phyloP scores from a whole-genome alignment of 352 stramenopile genomes.

The Phytopythium cucurbitacearum region DNA sequence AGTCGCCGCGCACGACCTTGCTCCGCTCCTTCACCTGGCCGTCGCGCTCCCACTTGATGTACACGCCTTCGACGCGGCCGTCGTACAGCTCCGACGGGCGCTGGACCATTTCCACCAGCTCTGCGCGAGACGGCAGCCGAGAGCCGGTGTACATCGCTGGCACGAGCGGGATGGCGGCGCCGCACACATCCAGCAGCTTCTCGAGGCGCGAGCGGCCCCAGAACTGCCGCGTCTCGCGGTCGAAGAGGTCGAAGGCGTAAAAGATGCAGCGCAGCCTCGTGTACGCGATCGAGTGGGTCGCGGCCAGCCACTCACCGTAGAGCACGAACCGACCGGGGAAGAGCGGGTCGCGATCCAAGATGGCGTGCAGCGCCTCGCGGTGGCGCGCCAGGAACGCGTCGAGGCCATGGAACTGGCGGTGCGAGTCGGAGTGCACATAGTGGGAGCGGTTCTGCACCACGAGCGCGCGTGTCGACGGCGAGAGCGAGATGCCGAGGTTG shows the following conservation, averaged over 20 bases:
- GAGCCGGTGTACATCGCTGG: slow-evolving; percentile 17
- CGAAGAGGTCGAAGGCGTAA: slow-evolving; percentile 81
- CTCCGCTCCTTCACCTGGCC: slow-evolving; percentile 38
- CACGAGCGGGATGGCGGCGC: slow-evolving; percentile 29
- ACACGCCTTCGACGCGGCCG: slow-evolving; percentile 43
- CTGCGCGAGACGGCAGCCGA: slow-evolving; percentile 5
- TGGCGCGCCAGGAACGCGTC: slow-evolving; percentile 51
- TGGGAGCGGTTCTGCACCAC: slow-evolving; percentile 80
- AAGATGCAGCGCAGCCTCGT: slow-evolving; percentile 53
- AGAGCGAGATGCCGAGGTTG: slow-evolving; percentile 77
- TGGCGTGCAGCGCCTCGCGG: slow-evolving; percentile 25
- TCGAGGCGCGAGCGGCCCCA: slow-evolving; percentile 29
- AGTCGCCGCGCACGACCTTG: slow-evolving; percentile 67
- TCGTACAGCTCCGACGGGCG: slow-evolving; percentile 39
- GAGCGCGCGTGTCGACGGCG: slow-evolving; percentile 32
- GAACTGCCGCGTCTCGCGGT: slow-evolving; percentile 46
- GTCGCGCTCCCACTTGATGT: slow-evolving; percentile 50
- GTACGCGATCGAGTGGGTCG: slow-evolving; percentile 82
- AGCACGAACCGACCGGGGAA: slow-evolving; percentile 70
- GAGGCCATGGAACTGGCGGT: slow-evolving; percentile 64
- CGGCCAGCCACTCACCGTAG: slow-evolving; percentile 81
- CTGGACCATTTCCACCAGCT: slow-evolving; percentile 25
- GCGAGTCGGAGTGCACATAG: slow-evolving; percentile 45
- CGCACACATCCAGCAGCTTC: slow-evolving; percentile 19
- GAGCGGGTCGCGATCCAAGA: slow-evolving; percentile 43